Base-by-base conservation (phyloP, 192 early-diverging fungal genomes). In the Entomortierella chlamydospora region DNA sequence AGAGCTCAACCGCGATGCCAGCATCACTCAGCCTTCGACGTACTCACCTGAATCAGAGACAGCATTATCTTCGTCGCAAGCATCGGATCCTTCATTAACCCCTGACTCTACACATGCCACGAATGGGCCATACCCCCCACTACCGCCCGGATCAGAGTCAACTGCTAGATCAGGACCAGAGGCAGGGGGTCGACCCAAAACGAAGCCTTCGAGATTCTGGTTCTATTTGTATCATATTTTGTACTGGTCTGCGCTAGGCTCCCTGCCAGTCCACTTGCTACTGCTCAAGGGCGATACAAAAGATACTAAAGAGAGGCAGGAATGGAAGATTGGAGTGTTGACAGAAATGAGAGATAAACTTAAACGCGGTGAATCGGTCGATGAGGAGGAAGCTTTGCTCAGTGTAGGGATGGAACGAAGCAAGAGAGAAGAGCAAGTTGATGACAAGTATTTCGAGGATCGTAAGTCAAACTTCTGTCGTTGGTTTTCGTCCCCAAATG, bases 301-400 rank as follows among this genome's bases (percentile, higher is more conserved):
- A 62, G 76, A 79, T 9, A 9, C 59, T 1, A 64, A 61, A 42
- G 61, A 64, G 33, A 60, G 55, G 25, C 76, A 79, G 12, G 76
- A 79, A 49, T 79, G 67, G 76, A 79, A 70, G 52, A 79, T 79
- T 54, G 62, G 42, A 3, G 76, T 79, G 31, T 34, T 79, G 42
- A 65, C 67, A 25, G 76, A 79, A 28, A 79, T 79, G 76, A 56
- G 76, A 51, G 76, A 79, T 56, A 79, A 79, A 33, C 50, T 79
- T 4, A 45, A 50, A 28, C 39, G 76, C 28, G 76, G 76, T 9
- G 76, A 79, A n/a, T 70, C 68, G 0, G 26, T 79, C 22, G 68
- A 79, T 31, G 76, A 79, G 23, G 76, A 79, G 30, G 76, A 79
- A 30, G 67, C 76, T 0, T 25, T 79, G 23, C 30, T 79, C 49